These are phyloP conservation scores for Rhizophora mangle DNA, from an alignment of 345 rosid species.

Conservation along the genomic window DNA sequence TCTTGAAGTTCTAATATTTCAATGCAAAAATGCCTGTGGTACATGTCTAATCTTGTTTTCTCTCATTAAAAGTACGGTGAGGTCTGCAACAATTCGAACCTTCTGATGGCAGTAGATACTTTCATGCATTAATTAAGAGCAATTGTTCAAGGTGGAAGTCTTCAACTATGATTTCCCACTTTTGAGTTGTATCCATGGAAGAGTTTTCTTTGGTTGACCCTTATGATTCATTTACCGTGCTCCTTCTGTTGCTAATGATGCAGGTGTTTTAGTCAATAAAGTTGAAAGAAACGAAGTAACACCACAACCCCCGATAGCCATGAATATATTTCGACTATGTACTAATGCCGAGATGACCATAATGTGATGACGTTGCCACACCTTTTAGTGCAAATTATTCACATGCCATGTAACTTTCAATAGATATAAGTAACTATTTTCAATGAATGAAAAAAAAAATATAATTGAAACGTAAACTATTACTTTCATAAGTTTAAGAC, in stretches of 20 bases:
- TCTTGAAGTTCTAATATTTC: not conserved
- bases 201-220: not conserved
- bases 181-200: not conserved
- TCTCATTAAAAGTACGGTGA: not conserved
- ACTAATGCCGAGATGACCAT: not conserved
- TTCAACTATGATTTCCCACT: not conserved
- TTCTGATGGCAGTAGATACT: constrained; percentile 4
- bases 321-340: not conserved
- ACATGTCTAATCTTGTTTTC: not conserved
- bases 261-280: not conserved
- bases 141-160: not conserved
- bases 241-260: constrained; percentile 9
- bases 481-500: no score
- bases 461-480: no score
- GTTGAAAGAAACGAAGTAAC: not conserved
- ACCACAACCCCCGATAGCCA: not conserved
- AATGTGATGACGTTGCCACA: not conserved
- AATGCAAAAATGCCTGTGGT: not conserved
- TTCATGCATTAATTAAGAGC: not conserved
- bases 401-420: no score
- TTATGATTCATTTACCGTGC: not conserved
- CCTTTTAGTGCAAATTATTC: not conserved
- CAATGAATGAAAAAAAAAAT: no score
- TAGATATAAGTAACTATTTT: no score
- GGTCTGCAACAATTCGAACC: not conserved